These are phyloP conservation scores for Podila verticillata DNA, from an alignment of 192 early-diverging fungal genomes.

Conservation along the genomic window DNA sequence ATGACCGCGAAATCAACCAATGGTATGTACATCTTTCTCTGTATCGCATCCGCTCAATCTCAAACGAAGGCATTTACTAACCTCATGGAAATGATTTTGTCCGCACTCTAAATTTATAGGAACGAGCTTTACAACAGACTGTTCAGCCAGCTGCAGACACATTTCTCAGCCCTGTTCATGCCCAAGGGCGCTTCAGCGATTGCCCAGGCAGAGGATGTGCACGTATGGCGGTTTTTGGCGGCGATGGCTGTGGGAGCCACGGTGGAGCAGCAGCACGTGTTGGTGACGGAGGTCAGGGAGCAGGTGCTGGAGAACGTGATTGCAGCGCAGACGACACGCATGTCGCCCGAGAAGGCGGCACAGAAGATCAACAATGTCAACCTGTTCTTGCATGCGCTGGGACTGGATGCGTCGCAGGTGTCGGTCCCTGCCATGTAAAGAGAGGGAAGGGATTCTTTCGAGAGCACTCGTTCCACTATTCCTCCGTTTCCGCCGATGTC, in stretches of 20 bases:
- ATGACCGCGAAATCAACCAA: conserved; percentile 61
- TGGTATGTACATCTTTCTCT: conserved; percentile 50
- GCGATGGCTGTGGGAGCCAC: conserved; percentile 94
- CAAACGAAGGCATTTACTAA: neutral
- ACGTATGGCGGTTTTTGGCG: conserved; percentile 98
- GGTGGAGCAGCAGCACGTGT: conserved; percentile 91
- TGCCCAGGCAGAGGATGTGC: conserved; percentile 85
- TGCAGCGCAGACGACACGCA: conserved; percentile 66
- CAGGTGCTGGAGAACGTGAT: conserved; percentile 85
- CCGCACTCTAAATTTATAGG: conserved; percentile 27
- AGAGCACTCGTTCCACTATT: too few relatives aligned
- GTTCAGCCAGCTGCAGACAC: conserved; percentile 79
- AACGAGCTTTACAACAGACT: conserved; percentile 86
- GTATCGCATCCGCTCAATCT: neutral
- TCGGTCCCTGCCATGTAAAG: conserved; percentile 53
- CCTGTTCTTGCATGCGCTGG: conserved; percentile 95
- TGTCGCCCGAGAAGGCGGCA: conserved; percentile 66
- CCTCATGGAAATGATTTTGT: neutral
- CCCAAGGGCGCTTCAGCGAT: conserved; percentile 59
- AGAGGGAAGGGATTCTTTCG: too few relatives aligned
- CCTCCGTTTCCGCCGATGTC: too few relatives aligned
- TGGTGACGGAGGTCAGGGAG: conserved; percentile 90
- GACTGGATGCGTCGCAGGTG: conserved; percentile 88
- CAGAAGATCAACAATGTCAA: conserved; percentile 88
- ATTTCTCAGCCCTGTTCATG: conserved; percentile 85